Percentiles rank a stretch among this genome's conserved stretches.
These are phyloP conservation scores for Leccinum angustisporum DNA, from an alignment of 1,284 basidiomycete species.

Conservation along the genomic window DNA sequence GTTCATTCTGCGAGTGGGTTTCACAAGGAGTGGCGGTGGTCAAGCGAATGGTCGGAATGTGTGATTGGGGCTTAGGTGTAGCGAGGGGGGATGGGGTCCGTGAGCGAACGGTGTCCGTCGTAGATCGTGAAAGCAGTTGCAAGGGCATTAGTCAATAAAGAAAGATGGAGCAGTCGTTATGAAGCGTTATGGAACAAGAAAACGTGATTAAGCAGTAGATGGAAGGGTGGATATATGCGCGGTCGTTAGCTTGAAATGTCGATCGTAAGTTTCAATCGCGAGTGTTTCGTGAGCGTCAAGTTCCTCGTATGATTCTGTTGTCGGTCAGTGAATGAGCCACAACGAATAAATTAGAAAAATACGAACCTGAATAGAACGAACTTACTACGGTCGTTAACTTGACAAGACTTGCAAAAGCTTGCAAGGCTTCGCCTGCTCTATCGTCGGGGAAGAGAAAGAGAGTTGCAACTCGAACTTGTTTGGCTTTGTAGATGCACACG, in stretches of 20 bases:
- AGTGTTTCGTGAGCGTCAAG: slow-evolving; percentile 21
- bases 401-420: slow-evolving; percentile 26
- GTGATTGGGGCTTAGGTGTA: slow-evolving; percentile 33
- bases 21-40: slow-evolving; percentile 65
- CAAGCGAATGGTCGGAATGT: slow-evolving; percentile 63
- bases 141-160: slow-evolving; percentile 31
- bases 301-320: not conserved
- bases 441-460: slow-evolving; percentile 22
- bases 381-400: slow-evolving; percentile 24
- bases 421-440: slow-evolving; percentile 13
- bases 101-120: slow-evolving; percentile 24
- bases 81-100: slow-evolving; percentile 32
- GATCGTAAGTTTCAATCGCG: slow-evolving; percentile 24
- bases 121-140: slow-evolving; percentile 34
- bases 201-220: slow-evolving; percentile 16
- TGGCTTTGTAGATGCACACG: slow-evolving; percentile 27
- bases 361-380: slow-evolving; percentile 27
- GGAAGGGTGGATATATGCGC: not conserved
- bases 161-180: slow-evolving; percentile 10
- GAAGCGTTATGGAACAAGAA: slow-evolving; percentile 12
- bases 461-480: slow-evolving; percentile 35
- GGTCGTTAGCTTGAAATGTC: slow-evolving; percentile 26
- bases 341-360: not conserved
- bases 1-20: slow-evolving; percentile 42
- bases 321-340: slow-evolving; percentile 1